A percentile compares a stretch with the other conserved stretches of the same genome.
Conservation (phyloP, 805 yeast species). For the Dipodascus geniculatus region DNA sequence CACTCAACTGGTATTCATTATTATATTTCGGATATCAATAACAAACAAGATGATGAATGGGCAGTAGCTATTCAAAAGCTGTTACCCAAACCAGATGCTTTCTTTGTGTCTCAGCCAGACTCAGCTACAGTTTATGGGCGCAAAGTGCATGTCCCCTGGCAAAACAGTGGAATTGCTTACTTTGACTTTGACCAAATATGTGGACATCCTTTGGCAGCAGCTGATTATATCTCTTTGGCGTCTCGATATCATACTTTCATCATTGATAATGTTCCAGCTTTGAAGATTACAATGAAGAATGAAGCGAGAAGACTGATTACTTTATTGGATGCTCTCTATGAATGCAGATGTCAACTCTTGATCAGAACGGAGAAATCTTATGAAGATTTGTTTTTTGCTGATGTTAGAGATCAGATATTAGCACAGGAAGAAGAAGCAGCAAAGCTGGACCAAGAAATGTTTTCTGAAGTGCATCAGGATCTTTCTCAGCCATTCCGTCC, state of each 20-base stretch:
- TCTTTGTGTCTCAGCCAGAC: slow-evolving; percentile 8
- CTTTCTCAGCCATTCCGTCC: slow-evolving; percentile 57
- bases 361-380: slow-evolving; percentile 39
- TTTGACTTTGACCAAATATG: slow-evolving; percentile 46
- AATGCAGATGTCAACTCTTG: slow-evolving; percentile 49
- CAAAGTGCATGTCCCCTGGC: slow-evolving; percentile 34
- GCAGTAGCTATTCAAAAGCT: slow-evolving; percentile 2
- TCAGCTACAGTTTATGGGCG: slow-evolving; percentile 47
- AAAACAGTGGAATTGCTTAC: slow-evolving; percentile 32
- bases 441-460: slow-evolving; percentile 52
- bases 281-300: slow-evolving; percentile 45
- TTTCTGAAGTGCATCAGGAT: slow-evolving; percentile 48
- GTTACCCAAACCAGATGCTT: slow-evolving; percentile 3
- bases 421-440: slow-evolving; percentile 39
- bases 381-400: slow-evolving; percentile 55
- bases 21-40: slow-evolving; percentile 1
- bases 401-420: slow-evolving; percentile 15
- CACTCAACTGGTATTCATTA: background rate
- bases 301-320: slow-evolving; percentile 62
- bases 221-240: slow-evolving; percentile 60
- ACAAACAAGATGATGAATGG: slow-evolving; percentile 4
- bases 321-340: slow-evolving; percentile 57
- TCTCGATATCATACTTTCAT: slow-evolving; percentile 46
- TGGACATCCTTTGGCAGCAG: slow-evolving; percentile 45
- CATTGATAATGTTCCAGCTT: slow-evolving; percentile 47